These are phyloP conservation scores for Annulohypoxylon truncatum DNA, from an alignment of 2,329 filamentous ascomycete species.

Conservation along the genomic window DNA sequence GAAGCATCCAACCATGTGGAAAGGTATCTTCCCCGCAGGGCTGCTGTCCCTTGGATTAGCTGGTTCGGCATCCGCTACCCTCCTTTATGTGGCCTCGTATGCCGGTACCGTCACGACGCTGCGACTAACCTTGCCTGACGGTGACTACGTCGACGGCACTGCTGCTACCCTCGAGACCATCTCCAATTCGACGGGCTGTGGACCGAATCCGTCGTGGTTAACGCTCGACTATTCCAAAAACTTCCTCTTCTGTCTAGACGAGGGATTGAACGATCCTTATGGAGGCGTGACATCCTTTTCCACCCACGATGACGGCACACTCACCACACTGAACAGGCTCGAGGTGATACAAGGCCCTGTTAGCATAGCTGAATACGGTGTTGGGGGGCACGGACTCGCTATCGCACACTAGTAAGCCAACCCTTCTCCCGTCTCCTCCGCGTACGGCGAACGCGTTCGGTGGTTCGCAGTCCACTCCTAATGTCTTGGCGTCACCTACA, in stretches of 20 bases:
- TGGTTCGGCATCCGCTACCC: conserved; percentile 51
- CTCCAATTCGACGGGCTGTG: conserved; percentile 61
- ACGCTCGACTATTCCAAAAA: conserved; percentile 63
- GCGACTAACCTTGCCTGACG: conserved; percentile 52
- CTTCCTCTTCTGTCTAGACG: conserved; percentile 70
- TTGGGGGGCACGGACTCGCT: conserved; percentile 46
- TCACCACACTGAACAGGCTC: conserved; percentile 55
- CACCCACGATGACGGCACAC: conserved; percentile 58
- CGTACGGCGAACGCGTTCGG: conserved; percentile 31
- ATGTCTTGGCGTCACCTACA: conserved; percentile 26
- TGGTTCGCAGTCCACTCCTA: conserved; percentile 30
- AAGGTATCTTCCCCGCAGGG: conserved; percentile 44
- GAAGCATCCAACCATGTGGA: conserved; percentile 45
- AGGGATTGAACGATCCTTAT: conserved; percentile 54
- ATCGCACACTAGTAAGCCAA: conserved; percentile 50
- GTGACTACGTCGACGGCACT: conserved; percentile 40
- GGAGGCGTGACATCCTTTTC: conserved; percentile 50
- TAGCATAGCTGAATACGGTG: conserved; percentile 47
- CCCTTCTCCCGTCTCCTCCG: conserved; percentile 27
- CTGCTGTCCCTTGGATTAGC: conserved; percentile 45
- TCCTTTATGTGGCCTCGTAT: conserved; percentile 63
- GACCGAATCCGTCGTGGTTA: conserved; percentile 69
- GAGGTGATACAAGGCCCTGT: conserved; percentile 47
- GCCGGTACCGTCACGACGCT: conserved; percentile 62
- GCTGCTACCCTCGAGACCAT: conserved; percentile 55